These are phyloP conservation scores for Spathaspora sp. DNA, from an alignment of 805 yeast genomes.

Conservation along the genomic window DNA sequence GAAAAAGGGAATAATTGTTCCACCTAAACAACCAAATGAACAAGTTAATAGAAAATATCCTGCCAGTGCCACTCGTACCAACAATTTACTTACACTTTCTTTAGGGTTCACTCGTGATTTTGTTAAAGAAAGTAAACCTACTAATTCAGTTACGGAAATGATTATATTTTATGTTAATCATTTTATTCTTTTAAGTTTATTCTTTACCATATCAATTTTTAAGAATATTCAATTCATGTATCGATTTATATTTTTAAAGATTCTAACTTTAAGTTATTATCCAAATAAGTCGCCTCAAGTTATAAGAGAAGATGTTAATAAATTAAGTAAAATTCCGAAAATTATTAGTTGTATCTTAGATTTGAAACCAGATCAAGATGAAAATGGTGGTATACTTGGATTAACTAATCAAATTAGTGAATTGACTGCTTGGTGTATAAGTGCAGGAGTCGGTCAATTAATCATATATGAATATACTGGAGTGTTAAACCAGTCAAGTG, in stretches of 20 bases:
- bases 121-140: not conserved
- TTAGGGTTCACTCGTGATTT: conserved; percentile 4
- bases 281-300: conserved; percentile 75
- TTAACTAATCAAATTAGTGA: conserved; percentile 75
- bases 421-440: conserved; percentile 80
- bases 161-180: conserved; percentile 33
- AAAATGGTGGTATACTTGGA: conserved; percentile 86
- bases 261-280: conserved; percentile 62
- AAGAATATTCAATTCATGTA: conserved; percentile 50
- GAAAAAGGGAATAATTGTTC: not conserved
- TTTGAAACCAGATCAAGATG: conserved; percentile 71
- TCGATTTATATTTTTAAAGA: conserved; percentile 52
- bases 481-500: conserved; percentile 41
- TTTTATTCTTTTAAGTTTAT: conserved; percentile 47
- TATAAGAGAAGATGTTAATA: conserved; percentile 76
- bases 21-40: not conserved
- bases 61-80: conserved; percentile 4
- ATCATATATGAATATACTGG: conserved; percentile 82
- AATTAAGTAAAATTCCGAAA: conserved; percentile 72
- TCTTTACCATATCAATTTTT: conserved; percentile 52
- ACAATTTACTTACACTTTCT: conserved; percentile 3
- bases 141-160: conserved; percentile 2
- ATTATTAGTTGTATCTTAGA: conserved; percentile 73
- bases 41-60: conserved; percentile 2
- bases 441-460: conserved; percentile 75